Percentiles rank a stretch among this genome's conserved stretches.
Evolutionary conservation across 2,329 filamentous ascomycete species (phyloP).

Genomic region (Nakataea oryzae): DNA sequence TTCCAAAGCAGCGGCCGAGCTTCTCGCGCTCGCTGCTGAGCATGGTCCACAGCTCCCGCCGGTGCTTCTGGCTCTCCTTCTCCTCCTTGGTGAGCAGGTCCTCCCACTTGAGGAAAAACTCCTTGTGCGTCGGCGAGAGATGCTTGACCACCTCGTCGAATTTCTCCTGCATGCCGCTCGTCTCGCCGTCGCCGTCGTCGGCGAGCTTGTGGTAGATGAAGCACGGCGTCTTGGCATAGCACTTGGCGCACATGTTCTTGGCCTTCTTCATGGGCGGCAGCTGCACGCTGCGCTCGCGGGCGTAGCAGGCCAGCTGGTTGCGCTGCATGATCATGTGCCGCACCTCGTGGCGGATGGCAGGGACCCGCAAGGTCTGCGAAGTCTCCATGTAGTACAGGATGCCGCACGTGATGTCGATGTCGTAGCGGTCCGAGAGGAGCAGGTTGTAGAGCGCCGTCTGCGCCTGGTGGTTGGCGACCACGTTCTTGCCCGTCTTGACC

Average conservation of each 20-base stretch:
- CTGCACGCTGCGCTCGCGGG: conserved; percentile 67
- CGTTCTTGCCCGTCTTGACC: conserved; percentile 85
- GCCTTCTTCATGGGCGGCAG: conserved; percentile 81
- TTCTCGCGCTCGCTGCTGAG: conserved; percentile 79
- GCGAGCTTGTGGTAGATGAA: conserved; percentile 89
- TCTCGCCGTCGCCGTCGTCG: conserved; percentile 72
- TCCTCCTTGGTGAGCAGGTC: conserved; percentile 88
- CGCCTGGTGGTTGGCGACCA: conserved; percentile 73
- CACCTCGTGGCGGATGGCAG: conserved; percentile 76
- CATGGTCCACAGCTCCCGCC: conserved; percentile 94
- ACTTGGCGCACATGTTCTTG: conserved; percentile 71
- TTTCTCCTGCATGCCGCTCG: conserved; percentile 63
- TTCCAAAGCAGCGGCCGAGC: conserved; percentile 79
- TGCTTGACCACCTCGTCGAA: conserved; percentile 75
- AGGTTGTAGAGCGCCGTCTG: conserved; percentile 94
- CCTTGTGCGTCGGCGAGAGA: conserved; percentile 61
- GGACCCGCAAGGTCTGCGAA: conserved; percentile 75
- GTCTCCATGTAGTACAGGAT: conserved; percentile 93
- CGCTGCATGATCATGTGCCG: conserved; percentile 95
- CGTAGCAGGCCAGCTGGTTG: conserved; percentile 77
- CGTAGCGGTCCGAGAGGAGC: conserved; percentile 85
- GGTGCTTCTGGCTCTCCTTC: conserved; percentile 75
- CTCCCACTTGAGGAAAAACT: conserved; percentile 95
- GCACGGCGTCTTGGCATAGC: conserved; percentile 84
- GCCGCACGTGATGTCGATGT: conserved; percentile 82